Conservation (phyloP, 345 rosid species). For the Syzygium aromaticum region DNA sequence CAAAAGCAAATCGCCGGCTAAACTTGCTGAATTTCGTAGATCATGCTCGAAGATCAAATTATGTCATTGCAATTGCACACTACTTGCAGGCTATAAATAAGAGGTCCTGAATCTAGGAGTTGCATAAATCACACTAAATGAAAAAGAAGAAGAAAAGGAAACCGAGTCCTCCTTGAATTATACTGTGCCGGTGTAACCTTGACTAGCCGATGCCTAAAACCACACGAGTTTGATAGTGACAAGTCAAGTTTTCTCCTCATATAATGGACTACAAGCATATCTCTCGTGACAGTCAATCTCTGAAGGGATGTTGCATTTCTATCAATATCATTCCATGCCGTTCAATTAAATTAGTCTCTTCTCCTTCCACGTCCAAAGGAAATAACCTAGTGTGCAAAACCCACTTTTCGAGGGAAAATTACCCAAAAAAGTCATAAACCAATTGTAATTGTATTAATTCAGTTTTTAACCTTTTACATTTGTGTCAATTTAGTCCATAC, state of each 20-base stretch:
- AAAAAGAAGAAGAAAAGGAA: accelerated
- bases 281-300: background rate
- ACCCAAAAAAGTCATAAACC: no score
- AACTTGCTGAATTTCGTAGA: background rate
- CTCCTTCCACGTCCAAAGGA: no score
- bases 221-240: background rate
- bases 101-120: background rate
- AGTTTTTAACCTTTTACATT: no score
- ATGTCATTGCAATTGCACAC: background rate
- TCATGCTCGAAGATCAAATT: background rate
- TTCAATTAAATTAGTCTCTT: no score
- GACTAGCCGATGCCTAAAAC: background rate
- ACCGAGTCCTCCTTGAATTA: background rate
- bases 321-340: background rate
- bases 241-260: background rate
- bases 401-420: no score
- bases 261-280: background rate
- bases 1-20: background rate
- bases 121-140: background rate
- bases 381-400: no score
- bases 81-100: background rate
- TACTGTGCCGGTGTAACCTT: background rate
- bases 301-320: background rate
- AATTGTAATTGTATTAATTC: no score
- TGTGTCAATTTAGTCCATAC: no score